Base-by-base conservation (phyloP, 2,329 filamentous ascomycete genomes). In the Exophiala alcalophila region DNA sequence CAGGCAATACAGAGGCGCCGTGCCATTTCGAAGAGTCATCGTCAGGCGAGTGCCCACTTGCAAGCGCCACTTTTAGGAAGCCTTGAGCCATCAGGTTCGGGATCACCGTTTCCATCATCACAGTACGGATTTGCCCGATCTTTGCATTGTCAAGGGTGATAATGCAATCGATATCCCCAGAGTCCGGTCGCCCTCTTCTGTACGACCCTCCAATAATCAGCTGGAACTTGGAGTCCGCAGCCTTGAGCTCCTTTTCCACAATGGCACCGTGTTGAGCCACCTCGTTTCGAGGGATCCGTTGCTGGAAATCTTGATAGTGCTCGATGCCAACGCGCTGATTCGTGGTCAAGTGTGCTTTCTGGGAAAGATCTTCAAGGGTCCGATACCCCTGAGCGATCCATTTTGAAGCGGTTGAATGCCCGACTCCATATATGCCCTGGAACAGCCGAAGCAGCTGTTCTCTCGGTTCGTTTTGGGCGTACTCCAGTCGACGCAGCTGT, bases 131-230 rank as follows among this genome's bases (percentile, higher is more conserved):
- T 2, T 84, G 72, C 0, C 68, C 63, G 4, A 76, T 63, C 1
- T 69, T 67, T 0, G 82, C 83, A 0, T 72, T 71, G 0, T 74
- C 68, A 57, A 83, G 84, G 1, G 86, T 94, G 49, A 96, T 76
- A 47, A 97, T 78, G 27, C 91, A 72, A 61, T 96, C 91, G 43
- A 96, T 84, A 59, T 96, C 91, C 3, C 86, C 81, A 5, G 81
- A 92, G 37, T 76, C 76, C 20, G 74, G 64, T 3, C 86, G 78
- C 12, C 91, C 90, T 20, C 91, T 80, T 16, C 91, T 80, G 61
- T 94, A 96, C 44, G 86, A 94, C 1, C 91, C 91, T 31, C 84
- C 82, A 33, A 94, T 76, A 33, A 88, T 84, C 44, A 87, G 67
- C 61, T 88, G 72, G 42, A 90, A 78, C 0, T 63, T 61, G 0